phyloP scores from a whole-genome alignment of 208 protist genomes.

The Trypanosoma scelopori region DNA sequence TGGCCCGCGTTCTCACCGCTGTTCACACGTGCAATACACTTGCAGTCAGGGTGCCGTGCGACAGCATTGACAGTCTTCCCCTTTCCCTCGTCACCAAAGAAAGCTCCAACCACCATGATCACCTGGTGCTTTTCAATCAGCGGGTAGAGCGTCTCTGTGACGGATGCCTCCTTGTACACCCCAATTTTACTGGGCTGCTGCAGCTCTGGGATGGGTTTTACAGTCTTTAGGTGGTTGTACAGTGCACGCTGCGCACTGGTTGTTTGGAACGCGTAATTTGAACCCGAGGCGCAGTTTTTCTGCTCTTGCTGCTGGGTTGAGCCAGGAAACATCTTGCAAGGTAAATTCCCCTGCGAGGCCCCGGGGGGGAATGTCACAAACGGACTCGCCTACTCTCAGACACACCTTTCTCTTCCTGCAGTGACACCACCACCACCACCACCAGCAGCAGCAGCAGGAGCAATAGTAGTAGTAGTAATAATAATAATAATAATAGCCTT shows the following conservation, averaged over 20 bases:
- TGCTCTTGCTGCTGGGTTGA: neutral
- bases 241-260: constrained; percentile 46
- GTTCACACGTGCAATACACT: constrained; percentile 88
- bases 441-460: too few species aligned
- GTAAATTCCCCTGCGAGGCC: too few species aligned
- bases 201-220: constrained; percentile 71
- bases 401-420: too few species aligned
- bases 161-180: constrained; percentile 66
- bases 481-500: too few species aligned
- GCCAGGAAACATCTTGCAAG: too few species aligned
- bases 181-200: constrained; percentile 51
- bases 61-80: constrained; percentile 93
- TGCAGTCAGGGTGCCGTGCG: constrained; percentile 72
- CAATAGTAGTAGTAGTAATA: too few species aligned
- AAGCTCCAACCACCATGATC: constrained; percentile 90
- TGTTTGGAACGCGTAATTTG: constrained; percentile 45
- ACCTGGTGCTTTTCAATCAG: constrained; percentile 79
- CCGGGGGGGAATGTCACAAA: too few species aligned
- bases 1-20: constrained; percentile 92
- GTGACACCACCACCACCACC: too few species aligned
- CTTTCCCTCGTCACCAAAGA: constrained; percentile 93
- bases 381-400: too few species aligned
- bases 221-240: constrained; percentile 60
- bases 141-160: constrained; percentile 73
- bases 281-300: constrained; percentile 1